These are phyloP conservation scores for Davidsoniella neocaledoniae DNA, from an alignment of 2,329 filamentous ascomycete species.

Conservation along the genomic window DNA sequence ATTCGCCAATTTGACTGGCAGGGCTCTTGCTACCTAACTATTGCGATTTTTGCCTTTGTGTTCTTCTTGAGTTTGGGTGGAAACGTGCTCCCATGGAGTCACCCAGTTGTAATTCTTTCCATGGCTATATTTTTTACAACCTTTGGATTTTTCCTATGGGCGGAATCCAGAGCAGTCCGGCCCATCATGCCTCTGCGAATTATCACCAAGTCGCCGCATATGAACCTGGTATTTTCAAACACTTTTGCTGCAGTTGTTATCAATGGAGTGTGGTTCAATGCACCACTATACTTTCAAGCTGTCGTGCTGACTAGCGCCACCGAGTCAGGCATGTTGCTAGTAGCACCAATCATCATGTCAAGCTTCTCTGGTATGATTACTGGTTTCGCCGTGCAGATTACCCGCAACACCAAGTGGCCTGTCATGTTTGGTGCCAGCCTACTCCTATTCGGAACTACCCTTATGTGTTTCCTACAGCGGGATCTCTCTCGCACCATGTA, in stretches of 20 bases:
- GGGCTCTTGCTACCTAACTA: constrained; percentile 36
- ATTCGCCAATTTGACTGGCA: constrained; percentile 39
- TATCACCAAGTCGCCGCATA: constrained; percentile 30
- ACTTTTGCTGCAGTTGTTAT: constrained; percentile 32
- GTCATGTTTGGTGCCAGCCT: constrained; percentile 32
- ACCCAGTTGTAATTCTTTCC: constrained; percentile 34
- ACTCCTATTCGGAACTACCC: constrained; percentile 32
- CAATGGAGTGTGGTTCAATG: constrained; percentile 43
- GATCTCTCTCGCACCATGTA: constrained; percentile 36
- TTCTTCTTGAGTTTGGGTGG: constrained; percentile 45
- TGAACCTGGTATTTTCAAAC: constrained; percentile 41
- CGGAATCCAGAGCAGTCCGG: constrained; percentile 31
- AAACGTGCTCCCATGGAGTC: constrained; percentile 45
- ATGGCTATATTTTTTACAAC: too few species aligned
- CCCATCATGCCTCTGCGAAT: constrained; percentile 46
- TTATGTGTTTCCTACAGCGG: constrained; percentile 32
- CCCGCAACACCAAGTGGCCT: constrained; percentile 42
- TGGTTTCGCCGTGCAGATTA: constrained; percentile 45
- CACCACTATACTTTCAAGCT: constrained; percentile 61
- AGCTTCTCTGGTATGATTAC: constrained; percentile 38
- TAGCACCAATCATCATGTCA: constrained; percentile 42
- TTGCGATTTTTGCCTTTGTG: constrained; percentile 39
- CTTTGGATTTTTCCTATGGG: constrained; percentile 26
- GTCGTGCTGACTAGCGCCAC: constrained; percentile 55
- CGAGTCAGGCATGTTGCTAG: constrained; percentile 53